A percentile compares a stretch with the other conserved stretches of the same genome.
phyloP scores from a whole-genome alignment of 305 asterid species.

The Rubia balearica region DNA sequence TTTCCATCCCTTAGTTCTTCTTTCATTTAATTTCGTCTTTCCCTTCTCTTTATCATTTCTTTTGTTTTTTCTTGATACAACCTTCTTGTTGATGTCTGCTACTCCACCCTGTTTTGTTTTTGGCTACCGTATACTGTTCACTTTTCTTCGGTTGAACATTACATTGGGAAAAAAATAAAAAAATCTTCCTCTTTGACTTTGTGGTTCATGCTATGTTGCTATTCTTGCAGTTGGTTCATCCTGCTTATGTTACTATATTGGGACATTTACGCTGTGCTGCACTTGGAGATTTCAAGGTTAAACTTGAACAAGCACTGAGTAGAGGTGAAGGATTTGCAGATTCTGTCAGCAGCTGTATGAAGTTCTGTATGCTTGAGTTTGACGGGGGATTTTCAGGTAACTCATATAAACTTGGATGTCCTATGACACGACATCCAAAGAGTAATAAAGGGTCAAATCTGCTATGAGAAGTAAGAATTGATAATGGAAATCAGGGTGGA shows the following conservation, averaged over 20 bases:
- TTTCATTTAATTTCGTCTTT: background rate
- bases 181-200: background rate
- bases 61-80: background rate
- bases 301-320: constrained; percentile 30
- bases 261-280: constrained; percentile 45
- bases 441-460: background rate
- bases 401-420: background rate
- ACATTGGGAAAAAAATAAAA: background rate
- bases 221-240: constrained; percentile 48
- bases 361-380: constrained; percentile 38
- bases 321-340: constrained; percentile 55
- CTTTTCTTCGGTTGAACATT: background rate
- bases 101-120: background rate
- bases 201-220: background rate
- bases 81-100: background rate
- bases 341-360: constrained; percentile 37
- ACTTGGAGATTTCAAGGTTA: constrained; percentile 35
- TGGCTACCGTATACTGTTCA: background rate
- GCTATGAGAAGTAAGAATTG: background rate
- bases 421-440: background rate
- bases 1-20: background rate
- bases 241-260: constrained; percentile 41
- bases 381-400: constrained; percentile 52
- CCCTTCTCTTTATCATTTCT: background rate
- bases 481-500: background rate